Evolutionary conservation across 176 grass and related monocot genomes (phyloP), one percentile per base, ranked within the genome.

Genomic region (Typha latifolia): DNA sequence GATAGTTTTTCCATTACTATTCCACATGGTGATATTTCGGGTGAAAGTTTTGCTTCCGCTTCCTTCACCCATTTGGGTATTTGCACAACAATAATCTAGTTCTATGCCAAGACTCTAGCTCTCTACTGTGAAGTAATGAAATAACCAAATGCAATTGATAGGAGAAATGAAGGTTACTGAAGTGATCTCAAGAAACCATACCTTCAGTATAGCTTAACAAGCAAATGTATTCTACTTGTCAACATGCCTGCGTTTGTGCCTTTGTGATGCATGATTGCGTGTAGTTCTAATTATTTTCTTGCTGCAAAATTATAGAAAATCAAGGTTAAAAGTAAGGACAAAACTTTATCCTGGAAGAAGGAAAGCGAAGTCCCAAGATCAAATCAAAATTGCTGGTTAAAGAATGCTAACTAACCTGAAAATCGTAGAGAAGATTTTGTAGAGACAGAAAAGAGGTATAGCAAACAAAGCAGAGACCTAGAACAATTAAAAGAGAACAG

Each of bases 401-500:
- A 29, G 18, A 75, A 31, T 26, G 15, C 14, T 12, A 49, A 77
- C 65, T 47, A 61, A 77, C 74, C 66, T 14, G 51, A 49, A 62
- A 50, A 62, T 69, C 15, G 32, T 21, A 48, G 31, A 26, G 20
- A 49, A 31, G 49, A 77, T 22, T 77, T 5, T 57, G 64, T 68
- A 77, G 16, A 61, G 37, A 14, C 51, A 24, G 51, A 79, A 66
- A 51, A 79, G 48, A 4, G 61, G 68, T 52, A 72, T 43, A 21
- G 32, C 62, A 70, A 72, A 64, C 31, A 79, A 48, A 49, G 61
- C 43, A 47, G 69, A 66, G 62, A 48, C 77, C 77, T 72, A 61
- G 10, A 72, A 24, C 26, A 32, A 23, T 72, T 7, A 70, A 79
- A 9, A n/a, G 71, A 52, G 2, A 26, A 64, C 43, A 26, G 3